phyloP scores from a whole-genome alignment of 495 filamentous ascomycete species.

The Trypethelium eluteriae region DNA sequence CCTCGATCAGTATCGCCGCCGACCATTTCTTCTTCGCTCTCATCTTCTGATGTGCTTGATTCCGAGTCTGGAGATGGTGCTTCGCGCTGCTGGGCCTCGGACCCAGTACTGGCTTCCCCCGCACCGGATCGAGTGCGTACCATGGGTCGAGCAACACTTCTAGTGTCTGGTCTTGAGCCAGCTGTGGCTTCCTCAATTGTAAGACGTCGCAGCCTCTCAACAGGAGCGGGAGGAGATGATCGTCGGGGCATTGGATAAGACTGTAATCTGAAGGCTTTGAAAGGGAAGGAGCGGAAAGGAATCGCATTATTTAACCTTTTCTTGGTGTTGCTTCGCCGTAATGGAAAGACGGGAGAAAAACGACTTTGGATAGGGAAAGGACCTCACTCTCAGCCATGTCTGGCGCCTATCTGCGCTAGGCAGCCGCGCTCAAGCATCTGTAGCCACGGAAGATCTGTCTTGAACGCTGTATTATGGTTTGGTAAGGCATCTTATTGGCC shows the following conservation, averaged over 20 bases:
- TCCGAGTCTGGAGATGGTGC: neutral
- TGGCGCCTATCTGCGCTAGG: constrained; percentile 7
- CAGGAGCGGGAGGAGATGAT: neutral
- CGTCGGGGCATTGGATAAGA: neutral
- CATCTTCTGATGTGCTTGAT: neutral
- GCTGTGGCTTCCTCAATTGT: neutral
- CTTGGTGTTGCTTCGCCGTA: constrained; percentile 6
- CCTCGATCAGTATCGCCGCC: neutral
- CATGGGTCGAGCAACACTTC: neutral
- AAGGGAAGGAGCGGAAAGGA: neutral
- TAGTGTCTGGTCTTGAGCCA: neutral
- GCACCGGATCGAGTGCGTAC: constrained; percentile 9
- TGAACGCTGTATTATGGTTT: neutral
- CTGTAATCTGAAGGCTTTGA: neutral
- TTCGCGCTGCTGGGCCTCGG: neutral
- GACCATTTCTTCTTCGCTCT: constrained; percentile 5
- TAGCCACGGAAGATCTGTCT: neutral
- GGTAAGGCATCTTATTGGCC: neutral
- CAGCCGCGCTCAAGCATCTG: constrained; percentile 1
- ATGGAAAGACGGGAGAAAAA: neutral
- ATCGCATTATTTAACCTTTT: constrained; percentile 6
- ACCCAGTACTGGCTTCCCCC: neutral
- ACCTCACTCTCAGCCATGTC: neutral
- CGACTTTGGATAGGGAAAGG: neutral
- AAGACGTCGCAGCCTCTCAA: neutral